Evolutionary conservation across 2,329 filamentous ascomycete species (phyloP).

Genomic region (Xylariaceae sp.): DNA sequence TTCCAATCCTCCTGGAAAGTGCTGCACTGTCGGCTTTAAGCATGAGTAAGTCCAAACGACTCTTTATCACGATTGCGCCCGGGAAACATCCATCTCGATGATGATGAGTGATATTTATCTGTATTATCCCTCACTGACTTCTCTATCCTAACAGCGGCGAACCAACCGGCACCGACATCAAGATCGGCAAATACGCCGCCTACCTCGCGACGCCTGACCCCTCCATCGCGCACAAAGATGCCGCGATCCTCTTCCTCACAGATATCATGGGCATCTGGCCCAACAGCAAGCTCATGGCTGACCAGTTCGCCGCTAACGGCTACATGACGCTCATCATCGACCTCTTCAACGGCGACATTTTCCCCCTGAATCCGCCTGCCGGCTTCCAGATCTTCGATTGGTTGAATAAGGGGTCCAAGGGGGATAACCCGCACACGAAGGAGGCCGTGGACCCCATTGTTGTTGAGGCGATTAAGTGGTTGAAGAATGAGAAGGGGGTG

Average conservation of each 20-base stretch:
- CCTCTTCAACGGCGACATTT: slow-evolving; percentile 61
- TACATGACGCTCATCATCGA: slow-evolving; percentile 67
- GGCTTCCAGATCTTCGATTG: slow-evolving; percentile 41
- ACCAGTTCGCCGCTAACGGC: slow-evolving; percentile 68
- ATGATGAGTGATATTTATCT: not conserved
- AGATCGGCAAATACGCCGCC: slow-evolving; percentile 42
- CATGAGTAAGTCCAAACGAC: slow-evolving; percentile 43
- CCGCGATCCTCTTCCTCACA: slow-evolving; percentile 43
- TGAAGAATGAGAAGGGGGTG: slow-evolving; percentile 51
- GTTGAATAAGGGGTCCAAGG: slow-evolving; percentile 40
- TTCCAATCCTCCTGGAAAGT: slow-evolving; percentile 47
- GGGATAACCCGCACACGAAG: slow-evolving; percentile 46
- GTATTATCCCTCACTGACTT: slow-evolving; percentile 4
- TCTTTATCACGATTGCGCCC: not conserved
- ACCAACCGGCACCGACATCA: slow-evolving; percentile 43
- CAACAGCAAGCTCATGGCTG: slow-evolving; percentile 62
- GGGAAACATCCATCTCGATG: not conserved
- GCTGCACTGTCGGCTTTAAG: slow-evolving; percentile 49
- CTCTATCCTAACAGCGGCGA: slow-evolving; percentile 37
- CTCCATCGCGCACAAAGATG: slow-evolving; percentile 35
- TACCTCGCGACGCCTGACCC: slow-evolving; percentile 46
- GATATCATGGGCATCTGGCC: slow-evolving; percentile 52
- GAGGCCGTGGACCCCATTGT: slow-evolving; percentile 45
- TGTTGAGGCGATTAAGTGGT: slow-evolving; percentile 47
- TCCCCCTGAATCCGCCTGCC: slow-evolving; percentile 47